A percentile compares a stretch with the other conserved stretches of the same genome.
Conservation (phyloP, 768 basidiomycete species). For the Boletales sp. region DNA sequence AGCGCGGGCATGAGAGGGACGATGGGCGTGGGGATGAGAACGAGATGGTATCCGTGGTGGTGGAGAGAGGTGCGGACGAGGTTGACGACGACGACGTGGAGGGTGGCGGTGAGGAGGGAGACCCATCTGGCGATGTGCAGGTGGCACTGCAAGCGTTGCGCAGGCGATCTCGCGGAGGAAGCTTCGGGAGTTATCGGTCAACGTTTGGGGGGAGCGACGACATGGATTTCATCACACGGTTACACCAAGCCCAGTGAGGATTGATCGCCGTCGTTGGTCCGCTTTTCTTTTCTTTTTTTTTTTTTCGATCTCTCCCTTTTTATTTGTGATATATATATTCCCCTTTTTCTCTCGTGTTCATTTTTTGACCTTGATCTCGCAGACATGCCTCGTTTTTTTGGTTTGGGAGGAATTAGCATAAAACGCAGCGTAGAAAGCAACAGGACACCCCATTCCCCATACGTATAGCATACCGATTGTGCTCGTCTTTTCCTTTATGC, state of each 20-base stretch:
- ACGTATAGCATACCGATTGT: conserved; percentile 17
- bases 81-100: background rate
- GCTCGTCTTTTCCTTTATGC: background rate
- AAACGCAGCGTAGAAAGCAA: conserved; percentile 3
- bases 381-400: conserved; percentile 7
- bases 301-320: conserved; percentile 2
- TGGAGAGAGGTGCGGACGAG: background rate
- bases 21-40: background rate
- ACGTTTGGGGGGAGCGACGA: conserved; percentile 29
- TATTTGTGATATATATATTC: conserved; percentile 2
- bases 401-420: conserved; percentile 3
- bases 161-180: background rate
- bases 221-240: conserved; percentile 13
- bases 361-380: conserved; percentile 3
- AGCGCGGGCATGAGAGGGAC: background rate
- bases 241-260: conserved; percentile 14
- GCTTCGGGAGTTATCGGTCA: conserved; percentile 14
- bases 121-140: conserved; percentile 10
- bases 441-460: background rate
- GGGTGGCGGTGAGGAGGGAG: background rate
- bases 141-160: conserved; percentile 13
- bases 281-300: background rate
- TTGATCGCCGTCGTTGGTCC: background rate
- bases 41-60: background rate
- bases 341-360: background rate